phyloP scores from a whole-genome alignment of 345 rosid genomes.

The Theobroma cacao region DNA sequence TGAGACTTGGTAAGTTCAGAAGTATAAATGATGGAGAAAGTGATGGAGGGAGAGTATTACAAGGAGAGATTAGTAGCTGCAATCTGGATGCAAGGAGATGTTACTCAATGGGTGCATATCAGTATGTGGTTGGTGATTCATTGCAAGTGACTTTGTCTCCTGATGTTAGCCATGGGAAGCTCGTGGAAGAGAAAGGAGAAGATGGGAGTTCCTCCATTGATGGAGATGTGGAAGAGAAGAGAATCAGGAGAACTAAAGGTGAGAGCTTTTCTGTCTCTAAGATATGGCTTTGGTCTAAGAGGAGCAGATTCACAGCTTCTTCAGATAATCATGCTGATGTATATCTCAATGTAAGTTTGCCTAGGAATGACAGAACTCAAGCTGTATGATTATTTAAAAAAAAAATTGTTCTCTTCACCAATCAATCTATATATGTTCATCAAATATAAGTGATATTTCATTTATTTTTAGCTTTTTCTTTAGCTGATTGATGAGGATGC shows the following conservation, averaged over 20 bases:
- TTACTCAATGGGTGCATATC: constrained; percentile 67
- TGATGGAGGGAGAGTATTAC: constrained; percentile 17
- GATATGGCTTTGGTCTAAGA: constrained; percentile 65
- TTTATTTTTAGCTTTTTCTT: not conserved
- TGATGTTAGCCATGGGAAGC: not conserved
- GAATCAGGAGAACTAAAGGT: constrained; percentile 35
- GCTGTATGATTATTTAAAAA: not conserved
- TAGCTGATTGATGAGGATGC: not conserved
- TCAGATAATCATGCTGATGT: constrained; percentile 1
- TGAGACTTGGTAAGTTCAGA: constrained; percentile 60
- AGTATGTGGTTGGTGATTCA: constrained; percentile 50
- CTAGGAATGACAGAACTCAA: constrained; percentile 6
- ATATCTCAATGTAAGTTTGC: constrained; percentile 10
- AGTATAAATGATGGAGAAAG: constrained; percentile 36
- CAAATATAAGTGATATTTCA: not conserved
- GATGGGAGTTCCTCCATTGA: constrained; percentile 13
- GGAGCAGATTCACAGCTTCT: constrained; percentile 31
- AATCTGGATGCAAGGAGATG: constrained; percentile 61
- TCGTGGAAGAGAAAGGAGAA: constrained; percentile 7
- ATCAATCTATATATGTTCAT: not conserved
- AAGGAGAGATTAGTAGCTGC: constrained; percentile 39
- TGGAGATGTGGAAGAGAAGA: constrained; percentile 42
- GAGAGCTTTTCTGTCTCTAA: constrained; percentile 65
- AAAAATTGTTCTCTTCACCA: not conserved
- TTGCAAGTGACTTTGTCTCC: constrained; percentile 44